Evolutionary conservation across 2,329 filamentous ascomycete species (phyloP).

Genomic region (Diaporthe vaccinii): DNA sequence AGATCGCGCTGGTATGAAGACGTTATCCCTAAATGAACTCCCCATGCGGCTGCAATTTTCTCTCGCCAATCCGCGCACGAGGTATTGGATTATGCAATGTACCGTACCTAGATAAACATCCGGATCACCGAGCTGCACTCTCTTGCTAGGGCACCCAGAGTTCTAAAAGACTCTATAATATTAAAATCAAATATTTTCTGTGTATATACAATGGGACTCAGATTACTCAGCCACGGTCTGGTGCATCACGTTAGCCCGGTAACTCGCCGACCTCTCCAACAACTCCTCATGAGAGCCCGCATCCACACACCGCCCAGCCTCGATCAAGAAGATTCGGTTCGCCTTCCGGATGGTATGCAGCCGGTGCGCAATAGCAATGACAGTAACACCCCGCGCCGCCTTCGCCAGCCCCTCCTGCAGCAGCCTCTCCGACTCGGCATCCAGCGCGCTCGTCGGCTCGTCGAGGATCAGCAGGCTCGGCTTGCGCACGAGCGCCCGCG

Average conservation of each 20-base stretch:
- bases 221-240: constrained; percentile 46
- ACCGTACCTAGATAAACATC: too few species aligned
- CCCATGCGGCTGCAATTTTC: background rate
- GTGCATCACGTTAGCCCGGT: constrained; percentile 51
- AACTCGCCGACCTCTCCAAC: constrained; percentile 48
- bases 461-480: constrained; percentile 78
- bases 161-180: background rate
- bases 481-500: constrained; percentile 73
- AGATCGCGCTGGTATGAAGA: background rate
- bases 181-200: background rate
- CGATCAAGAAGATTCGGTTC: constrained; percentile 58
- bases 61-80: too few species aligned
- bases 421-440: constrained; percentile 70
- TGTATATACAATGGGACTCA: background rate
- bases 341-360: constrained; percentile 59
- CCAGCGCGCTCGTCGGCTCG: constrained; percentile 78
- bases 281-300: constrained; percentile 49
- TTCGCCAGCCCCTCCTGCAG: constrained; percentile 71
- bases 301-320: constrained; percentile 55
- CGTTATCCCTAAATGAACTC: background rate
- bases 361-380: constrained; percentile 61
- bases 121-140: too few species aligned
- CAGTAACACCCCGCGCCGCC: constrained; percentile 56
- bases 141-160: too few species aligned
- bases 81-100: too few species aligned